These are phyloP conservation scores for Aspergillus puulaauensis DNA, from an alignment of 2,329 filamentous ascomycete species.

Conservation along the genomic window DNA sequence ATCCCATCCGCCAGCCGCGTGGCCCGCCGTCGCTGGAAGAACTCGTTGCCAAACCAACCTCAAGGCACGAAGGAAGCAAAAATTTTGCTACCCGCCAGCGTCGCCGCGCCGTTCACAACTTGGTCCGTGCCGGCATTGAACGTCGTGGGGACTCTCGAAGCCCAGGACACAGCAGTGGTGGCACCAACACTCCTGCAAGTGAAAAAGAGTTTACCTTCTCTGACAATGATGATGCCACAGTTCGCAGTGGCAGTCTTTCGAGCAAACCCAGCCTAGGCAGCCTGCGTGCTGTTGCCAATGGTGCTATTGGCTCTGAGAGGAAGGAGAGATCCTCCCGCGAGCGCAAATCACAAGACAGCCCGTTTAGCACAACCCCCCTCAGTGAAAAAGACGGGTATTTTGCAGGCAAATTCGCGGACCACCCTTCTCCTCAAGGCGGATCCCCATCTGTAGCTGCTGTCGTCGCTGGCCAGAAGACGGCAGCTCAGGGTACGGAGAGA, in stretches of 20 bases:
- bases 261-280: constrained; percentile 72
- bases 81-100: constrained; percentile 94
- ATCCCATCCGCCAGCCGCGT: constrained; percentile 88
- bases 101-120: constrained; percentile 84
- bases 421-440: constrained; percentile 28
- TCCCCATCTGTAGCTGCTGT: constrained; percentile 41
- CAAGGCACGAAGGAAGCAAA: constrained; percentile 91
- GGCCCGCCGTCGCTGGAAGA: constrained; percentile 91
- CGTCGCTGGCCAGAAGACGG: constrained; percentile 56
- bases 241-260: constrained; percentile 77
- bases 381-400: constrained; percentile 59
- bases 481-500: constrained; percentile 56
- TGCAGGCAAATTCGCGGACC: constrained; percentile 55
- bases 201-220: constrained; percentile 72
- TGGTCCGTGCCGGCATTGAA: constrained; percentile 85
- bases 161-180: constrained; percentile 61
- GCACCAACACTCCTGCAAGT: constrained; percentile 85
- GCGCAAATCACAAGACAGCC: constrained; percentile 53
- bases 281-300: constrained; percentile 74
- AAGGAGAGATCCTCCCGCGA: constrained; percentile 66
- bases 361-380: constrained; percentile 61
- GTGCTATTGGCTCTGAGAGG: constrained; percentile 84
- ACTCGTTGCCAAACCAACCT: constrained; percentile 82
- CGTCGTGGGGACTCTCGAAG: constrained; percentile 73
- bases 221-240: constrained; percentile 71